Evolutionary conservation across 768 basidiomycete species (phyloP).

Genomic region (Leucosporidium creatinivorum): DNA sequence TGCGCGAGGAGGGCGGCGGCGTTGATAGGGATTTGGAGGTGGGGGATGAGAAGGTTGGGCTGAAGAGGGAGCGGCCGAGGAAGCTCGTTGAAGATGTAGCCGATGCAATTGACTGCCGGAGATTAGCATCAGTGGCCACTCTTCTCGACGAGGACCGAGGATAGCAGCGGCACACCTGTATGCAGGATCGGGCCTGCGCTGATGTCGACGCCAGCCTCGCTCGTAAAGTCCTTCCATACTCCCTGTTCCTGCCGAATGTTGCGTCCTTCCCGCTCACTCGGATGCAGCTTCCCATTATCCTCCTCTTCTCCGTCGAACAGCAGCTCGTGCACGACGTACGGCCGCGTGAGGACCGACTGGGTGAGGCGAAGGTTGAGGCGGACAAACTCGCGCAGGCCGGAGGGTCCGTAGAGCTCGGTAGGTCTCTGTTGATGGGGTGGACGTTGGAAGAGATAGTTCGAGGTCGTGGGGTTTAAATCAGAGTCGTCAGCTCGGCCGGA

Average conservation of each 20-base stretch:
- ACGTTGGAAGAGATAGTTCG: too few relatives aligned
- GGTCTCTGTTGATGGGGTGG: conserved; percentile 44
- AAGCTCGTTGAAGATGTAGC: conserved; percentile 65
- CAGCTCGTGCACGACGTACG: conserved; percentile 72
- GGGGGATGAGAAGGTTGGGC: conserved; percentile 58
- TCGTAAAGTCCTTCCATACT: conserved; percentile 57
- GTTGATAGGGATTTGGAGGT: conserved; percentile 47
- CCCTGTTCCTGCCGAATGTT: conserved; percentile 58
- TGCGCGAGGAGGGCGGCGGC: conserved; percentile 29
- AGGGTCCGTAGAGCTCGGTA: conserved; percentile 71
- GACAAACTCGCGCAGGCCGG: conserved; percentile 66
- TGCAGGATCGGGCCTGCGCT: conserved; percentile 71
- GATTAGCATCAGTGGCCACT: neutral
- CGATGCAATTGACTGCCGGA: conserved; percentile 62
- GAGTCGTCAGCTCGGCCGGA: neutral
- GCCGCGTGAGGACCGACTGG: conserved; percentile 53
- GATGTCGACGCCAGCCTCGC: conserved; percentile 46
- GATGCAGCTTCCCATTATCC: conserved; percentile 50
- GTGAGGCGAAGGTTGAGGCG: conserved; percentile 66
- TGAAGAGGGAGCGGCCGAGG: conserved; percentile 67
- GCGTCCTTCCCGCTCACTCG: conserved; percentile 57
- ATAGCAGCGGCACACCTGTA: conserved; percentile 50
- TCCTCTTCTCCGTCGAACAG: conserved; percentile 52
- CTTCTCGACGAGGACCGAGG: neutral
- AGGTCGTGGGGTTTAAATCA: neutral